Conservation (phyloP, 306 rosid species). For the Glycine soja region DNA sequence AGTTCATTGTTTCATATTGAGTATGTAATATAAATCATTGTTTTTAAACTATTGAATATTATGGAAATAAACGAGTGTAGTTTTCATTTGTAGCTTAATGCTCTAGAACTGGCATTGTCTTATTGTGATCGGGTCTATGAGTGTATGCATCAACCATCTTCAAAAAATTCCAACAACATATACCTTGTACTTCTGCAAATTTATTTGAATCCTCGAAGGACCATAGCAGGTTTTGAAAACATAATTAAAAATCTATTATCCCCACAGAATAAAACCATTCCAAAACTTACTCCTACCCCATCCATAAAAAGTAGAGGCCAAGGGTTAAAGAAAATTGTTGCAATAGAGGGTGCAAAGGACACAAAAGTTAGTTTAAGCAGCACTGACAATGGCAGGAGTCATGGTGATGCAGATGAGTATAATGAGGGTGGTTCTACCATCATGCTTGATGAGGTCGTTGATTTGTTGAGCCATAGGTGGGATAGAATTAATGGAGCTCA, state of each 20-base stretch:
- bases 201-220: conserved; percentile 86
- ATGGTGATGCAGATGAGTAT: conserved; percentile 83
- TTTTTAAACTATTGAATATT: conserved; percentile 33
- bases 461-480: conserved; percentile 91
- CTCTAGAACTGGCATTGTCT: conserved; percentile 88
- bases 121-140: conserved; percentile 93
- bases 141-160: conserved; percentile 65
- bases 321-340: conserved; percentile 80
- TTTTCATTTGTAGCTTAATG: conserved; percentile 72
- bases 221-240: conserved; percentile 78
- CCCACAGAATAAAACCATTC: conserved; percentile 58
- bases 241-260: conserved; percentile 76
- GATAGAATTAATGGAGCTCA: conserved; percentile 96
- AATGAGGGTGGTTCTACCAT: conserved; percentile 70
- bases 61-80: conserved; percentile 36
- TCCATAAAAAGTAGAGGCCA: conserved; percentile 69
- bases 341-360: conserved; percentile 96
- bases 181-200: conserved; percentile 90
- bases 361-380: conserved; percentile 67
- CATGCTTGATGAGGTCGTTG: conserved; percentile 92
- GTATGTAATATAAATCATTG: conserved; percentile 41
- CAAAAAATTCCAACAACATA: conserved; percentile 74
- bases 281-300: conserved; percentile 62
- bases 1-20: too few relatives aligned
- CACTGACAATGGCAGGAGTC: conserved; percentile 87